Evolutionary conservation across 495 filamentous ascomycete genomes (phyloP), one percentile per base, ranked within the genome.

Genomic region (Podospora anserina): DNA sequence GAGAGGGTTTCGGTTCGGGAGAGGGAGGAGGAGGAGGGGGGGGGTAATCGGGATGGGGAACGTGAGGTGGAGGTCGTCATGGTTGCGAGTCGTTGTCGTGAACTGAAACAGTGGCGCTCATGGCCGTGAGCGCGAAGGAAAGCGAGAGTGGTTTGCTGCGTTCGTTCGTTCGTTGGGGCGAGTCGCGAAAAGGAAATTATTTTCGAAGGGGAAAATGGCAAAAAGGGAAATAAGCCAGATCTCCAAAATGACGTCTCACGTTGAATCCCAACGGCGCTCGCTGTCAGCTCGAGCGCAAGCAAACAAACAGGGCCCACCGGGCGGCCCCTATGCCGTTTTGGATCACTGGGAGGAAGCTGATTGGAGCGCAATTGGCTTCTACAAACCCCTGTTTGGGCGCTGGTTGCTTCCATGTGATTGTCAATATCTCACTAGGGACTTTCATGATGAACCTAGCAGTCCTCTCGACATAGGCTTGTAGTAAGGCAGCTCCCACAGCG

Each of bases 1-100:
- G 84, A 87, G 77, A 89, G 85, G 34, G 85, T 84, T 82, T 97
- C 94, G 58, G 85, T 81, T 65, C 80, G 78, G 65, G 87, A 89
- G 67, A 97, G 89, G 27, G 81, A 69, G 13, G 76, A 73, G 34
- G 20, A 23, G 20, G 76, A 73, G 34, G 73, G 60, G 32, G 66
- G 26, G 3, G 34, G 11, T n/a, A 19, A 30, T 5, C 65, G 56
- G 28, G 66, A 9, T 3, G 66, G 44, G 66, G 39, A 49, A 11
- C 39, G 39, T 5, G 39, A 44, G n/a, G 57, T 26, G 18, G 30
- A 64, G 3, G 58, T 18, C 30, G 68, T 69, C 69, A 66, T 71
- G 26, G 59, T 60, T 26, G 63, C 15, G 16, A 60, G 66, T 20
- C 19, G 58, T 5, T 18, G 39, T 72, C 39, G 57, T 26, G 15